Evolutionary conservation across 495 filamentous ascomycete species (phyloP).

Genomic region (Penicillium malachiteum): DNA sequence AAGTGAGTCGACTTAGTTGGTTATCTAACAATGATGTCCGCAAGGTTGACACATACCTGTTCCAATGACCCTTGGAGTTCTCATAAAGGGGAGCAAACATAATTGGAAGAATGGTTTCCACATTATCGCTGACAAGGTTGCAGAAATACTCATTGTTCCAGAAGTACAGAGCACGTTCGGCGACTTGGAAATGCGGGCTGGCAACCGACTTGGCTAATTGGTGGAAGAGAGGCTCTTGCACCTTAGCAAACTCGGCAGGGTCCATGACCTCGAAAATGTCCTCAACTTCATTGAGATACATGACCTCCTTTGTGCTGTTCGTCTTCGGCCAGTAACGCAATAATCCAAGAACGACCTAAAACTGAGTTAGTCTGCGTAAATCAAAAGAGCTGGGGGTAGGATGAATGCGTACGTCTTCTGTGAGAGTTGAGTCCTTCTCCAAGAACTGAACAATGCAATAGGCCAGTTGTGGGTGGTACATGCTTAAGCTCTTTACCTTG

Average conservation of each 20-base stretch:
- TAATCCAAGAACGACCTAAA: conserved; percentile 86
- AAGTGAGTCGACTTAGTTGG: conserved; percentile 24
- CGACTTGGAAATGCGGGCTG: conserved; percentile 98
- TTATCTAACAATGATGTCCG: background rate
- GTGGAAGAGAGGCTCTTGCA: conserved; percentile 95
- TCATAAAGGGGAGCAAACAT: conserved; percentile 99
- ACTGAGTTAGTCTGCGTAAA: conserved; percentile 1
- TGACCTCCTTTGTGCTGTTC: conserved; percentile 99
- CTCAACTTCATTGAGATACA: conserved; percentile 99
- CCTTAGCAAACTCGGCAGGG: conserved; percentile 96
- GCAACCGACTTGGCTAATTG: conserved; percentile 97
- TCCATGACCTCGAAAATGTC: conserved; percentile 99
- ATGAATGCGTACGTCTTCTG: conserved; percentile 72
- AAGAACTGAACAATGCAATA: conserved; percentile 99
- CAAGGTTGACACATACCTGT: conserved; percentile 61
- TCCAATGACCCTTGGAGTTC: conserved; percentile 99
- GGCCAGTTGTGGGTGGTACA: conserved; percentile 98
- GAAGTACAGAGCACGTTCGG: conserved; percentile 96
- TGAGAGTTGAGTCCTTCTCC: conserved; percentile 95
- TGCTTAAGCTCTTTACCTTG: conserved; percentile 98
- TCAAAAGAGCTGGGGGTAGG: background rate
- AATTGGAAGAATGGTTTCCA: conserved; percentile 95
- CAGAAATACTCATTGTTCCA: conserved; percentile 99
- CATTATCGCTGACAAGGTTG: conserved; percentile 98
- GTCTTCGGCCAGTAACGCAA: conserved; percentile 98